Conservation (phyloP, 805 yeast species). For the Starmerella tilneyi region DNA sequence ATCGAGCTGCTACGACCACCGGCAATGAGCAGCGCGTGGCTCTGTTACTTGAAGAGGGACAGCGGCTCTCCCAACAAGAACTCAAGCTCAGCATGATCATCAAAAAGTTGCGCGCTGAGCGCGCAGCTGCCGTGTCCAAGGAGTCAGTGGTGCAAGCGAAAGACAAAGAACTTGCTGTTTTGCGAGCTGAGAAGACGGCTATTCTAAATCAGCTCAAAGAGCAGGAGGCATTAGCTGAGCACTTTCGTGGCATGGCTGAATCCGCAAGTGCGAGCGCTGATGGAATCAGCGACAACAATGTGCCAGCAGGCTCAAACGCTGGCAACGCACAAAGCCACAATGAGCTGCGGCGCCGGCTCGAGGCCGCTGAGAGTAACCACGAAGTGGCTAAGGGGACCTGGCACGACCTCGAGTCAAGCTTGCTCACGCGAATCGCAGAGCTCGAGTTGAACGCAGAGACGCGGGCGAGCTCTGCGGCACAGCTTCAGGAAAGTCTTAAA, state of each 20-base stretch:
- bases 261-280: no score
- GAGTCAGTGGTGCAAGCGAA: constrained; percentile 9
- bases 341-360: constrained; percentile 19
- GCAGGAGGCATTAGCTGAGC: constrained; percentile 47
- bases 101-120: constrained; percentile 47
- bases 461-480: background rate
- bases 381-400: constrained; percentile 70
- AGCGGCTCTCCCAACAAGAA: constrained; percentile 38
- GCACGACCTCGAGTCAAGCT: constrained; percentile 64
- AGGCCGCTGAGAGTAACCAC: constrained; percentile 56
- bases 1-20: constrained; percentile 2
- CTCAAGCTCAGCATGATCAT: constrained; percentile 55
- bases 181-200: constrained; percentile 35
- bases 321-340: constrained; percentile 33
- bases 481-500: constrained; percentile 12
- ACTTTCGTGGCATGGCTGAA: constrained; percentile 54
- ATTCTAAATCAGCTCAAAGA: constrained; percentile 29
- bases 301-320: background rate
- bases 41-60: constrained; percentile 42
- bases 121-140: constrained; percentile 34
- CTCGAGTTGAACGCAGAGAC: constrained; percentile 15
- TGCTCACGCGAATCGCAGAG: constrained; percentile 40
- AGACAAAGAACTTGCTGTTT: constrained; percentile 16
- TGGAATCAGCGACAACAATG: background rate
- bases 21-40: constrained; percentile 47